A percentile compares a stretch with the other conserved stretches of the same genome.
Evolutionary conservation across 805 yeast species (phyloP).

Genomic region (Kurtzmaniella cleridarum): DNA sequence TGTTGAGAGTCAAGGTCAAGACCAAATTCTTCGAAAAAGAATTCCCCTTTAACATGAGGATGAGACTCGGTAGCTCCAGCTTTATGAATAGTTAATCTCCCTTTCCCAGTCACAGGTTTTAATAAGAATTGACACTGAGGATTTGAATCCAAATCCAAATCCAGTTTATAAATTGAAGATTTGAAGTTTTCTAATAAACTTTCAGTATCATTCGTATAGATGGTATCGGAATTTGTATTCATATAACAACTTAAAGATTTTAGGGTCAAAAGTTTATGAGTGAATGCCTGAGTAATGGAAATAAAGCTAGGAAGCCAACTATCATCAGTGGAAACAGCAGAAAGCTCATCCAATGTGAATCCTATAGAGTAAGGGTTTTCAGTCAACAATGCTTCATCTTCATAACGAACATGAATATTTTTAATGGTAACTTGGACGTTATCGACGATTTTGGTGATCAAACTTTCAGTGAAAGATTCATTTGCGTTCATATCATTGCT

Average conservation of each 20-base stretch:
- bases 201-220: constrained; percentile 44
- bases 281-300: constrained; percentile 56
- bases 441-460: constrained; percentile 86
- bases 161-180: constrained; percentile 23
- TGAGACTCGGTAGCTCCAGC: constrained; percentile 59
- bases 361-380: constrained; percentile 80
- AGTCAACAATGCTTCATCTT: constrained; percentile 69
- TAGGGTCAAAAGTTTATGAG: constrained; percentile 74
- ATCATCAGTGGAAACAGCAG: constrained; percentile 86
- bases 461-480: constrained; percentile 80
- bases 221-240: constrained; percentile 60
- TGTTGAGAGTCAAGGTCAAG: constrained; percentile 79
- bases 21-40: constrained; percentile 86
- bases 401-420: constrained; percentile 88
- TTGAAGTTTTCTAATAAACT: constrained; percentile 46
- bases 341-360: constrained; percentile 72
- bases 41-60: constrained; percentile 69
- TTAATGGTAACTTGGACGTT: constrained; percentile 87
- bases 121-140: constrained; percentile 50
- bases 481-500: constrained; percentile 43
- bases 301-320: constrained; percentile 84
- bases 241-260: constrained; percentile 75
- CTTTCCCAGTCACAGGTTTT: constrained; percentile 85
- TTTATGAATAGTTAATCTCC: constrained; percentile 77
- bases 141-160: constrained; percentile 1